Percentiles rank a stretch among this genome's conserved stretches.
These are phyloP conservation scores for Sindora glabra DNA, from an alignment of 306 rosid genomes.

Conservation along the genomic window DNA sequence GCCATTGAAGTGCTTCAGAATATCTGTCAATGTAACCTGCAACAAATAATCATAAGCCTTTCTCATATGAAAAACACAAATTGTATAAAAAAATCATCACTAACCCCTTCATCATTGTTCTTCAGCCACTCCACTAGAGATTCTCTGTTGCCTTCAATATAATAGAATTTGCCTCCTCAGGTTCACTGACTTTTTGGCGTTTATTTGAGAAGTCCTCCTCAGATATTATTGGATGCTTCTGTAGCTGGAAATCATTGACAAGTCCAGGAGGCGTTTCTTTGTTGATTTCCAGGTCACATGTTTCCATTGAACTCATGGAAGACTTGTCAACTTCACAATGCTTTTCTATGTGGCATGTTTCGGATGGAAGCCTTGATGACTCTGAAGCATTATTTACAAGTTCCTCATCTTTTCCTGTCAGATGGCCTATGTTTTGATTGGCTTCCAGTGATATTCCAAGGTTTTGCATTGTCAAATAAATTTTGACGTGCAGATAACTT, in stretches of 20 bases:
- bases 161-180: slow-evolving; percentile 17
- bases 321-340: slow-evolving; percentile 11
- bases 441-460: slow-evolving; percentile 38
- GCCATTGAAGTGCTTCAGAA: slow-evolving; percentile 57
- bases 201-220: slow-evolving; percentile 30
- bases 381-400: slow-evolving; percentile 11
- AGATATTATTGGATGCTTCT: slow-evolving; percentile 9
- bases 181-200: slow-evolving; percentile 44
- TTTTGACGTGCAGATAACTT: slow-evolving; percentile 62
- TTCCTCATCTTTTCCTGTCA: slow-evolving; percentile 20
- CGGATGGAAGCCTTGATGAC: slow-evolving; percentile 15
- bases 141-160: slow-evolving; percentile 48
- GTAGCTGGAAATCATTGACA: slow-evolving; percentile 19
- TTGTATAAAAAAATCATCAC: slow-evolving; percentile 16
- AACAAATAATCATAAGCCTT: slow-evolving; percentile 18
- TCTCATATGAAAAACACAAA: neutral
- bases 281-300: neutral
- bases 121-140: slow-evolving; percentile 61
- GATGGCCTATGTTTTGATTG: slow-evolving; percentile 7
- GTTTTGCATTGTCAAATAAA: slow-evolving; percentile 42
- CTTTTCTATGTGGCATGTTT: slow-evolving; percentile 3
- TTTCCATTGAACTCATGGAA: neutral
- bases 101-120: slow-evolving; percentile 50
- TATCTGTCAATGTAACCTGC: slow-evolving; percentile 52
- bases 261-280: slow-evolving; percentile 22